A percentile compares a stretch with the other conserved stretches of the same genome.
phyloP scores from a whole-genome alignment of 2,329 filamentous ascomycete genomes.

The Pseudocercospora fijiensis region DNA sequence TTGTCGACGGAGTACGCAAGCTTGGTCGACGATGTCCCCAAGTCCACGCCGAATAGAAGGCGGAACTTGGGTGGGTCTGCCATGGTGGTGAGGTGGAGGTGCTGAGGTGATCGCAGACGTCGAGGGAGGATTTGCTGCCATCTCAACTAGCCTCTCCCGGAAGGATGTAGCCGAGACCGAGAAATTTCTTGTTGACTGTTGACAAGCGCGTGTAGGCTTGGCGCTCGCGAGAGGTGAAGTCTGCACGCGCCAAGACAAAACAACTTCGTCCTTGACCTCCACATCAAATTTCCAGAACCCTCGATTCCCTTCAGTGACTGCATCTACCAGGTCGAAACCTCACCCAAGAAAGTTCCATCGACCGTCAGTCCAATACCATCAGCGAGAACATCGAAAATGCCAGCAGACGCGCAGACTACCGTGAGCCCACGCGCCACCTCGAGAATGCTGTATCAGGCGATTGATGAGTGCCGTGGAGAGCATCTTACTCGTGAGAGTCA shows the following conservation, averaged over 20 bases:
- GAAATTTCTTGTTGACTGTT: background rate
- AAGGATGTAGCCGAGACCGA: too few relatives aligned
- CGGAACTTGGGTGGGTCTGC: background rate
- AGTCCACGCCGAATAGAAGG: background rate
- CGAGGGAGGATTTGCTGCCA: too few relatives aligned
- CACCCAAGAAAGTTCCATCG: too few relatives aligned
- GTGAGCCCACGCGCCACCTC: too few relatives aligned
- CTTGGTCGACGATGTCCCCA: background rate
- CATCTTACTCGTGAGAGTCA: background rate
- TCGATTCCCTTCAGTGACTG: too few relatives aligned
- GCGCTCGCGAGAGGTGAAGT: background rate
- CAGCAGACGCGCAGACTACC: too few relatives aligned
- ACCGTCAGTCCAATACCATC: too few relatives aligned
- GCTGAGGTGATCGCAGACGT: background rate
- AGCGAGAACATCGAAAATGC: too few relatives aligned
- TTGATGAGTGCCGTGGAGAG: background rate
- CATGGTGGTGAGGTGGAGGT: background rate
- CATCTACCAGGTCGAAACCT: too few relatives aligned
- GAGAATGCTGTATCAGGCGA: background rate
- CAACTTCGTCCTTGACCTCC: background rate
- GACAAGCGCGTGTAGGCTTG: background rate
- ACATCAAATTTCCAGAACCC: too few relatives aligned
- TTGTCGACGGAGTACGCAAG: too few relatives aligned
- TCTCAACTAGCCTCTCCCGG: too few relatives aligned
- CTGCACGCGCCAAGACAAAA: background rate